These are phyloP conservation scores for Hypoxylon intermedium DNA, from an alignment of 495 filamentous ascomycete species.

Conservation along the genomic window DNA sequence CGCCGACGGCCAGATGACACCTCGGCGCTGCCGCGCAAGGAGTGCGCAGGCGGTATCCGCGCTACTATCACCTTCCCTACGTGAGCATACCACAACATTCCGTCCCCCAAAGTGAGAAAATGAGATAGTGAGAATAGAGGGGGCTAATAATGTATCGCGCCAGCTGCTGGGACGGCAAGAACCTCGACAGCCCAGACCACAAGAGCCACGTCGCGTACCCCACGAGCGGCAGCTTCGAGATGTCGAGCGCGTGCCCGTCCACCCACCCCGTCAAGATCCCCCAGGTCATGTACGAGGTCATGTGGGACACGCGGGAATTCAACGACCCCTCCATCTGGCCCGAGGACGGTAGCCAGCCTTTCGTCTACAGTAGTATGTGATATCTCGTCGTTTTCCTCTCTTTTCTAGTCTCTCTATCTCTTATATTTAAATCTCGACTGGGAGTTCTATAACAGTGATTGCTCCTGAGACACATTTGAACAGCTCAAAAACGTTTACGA, in stretches of 20 bases:
- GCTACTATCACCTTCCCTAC: conserved; percentile 59
- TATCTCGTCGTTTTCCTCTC: no score
- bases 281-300: conserved; percentile 54
- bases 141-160: conserved; percentile 15
- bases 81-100: conserved; percentile 23
- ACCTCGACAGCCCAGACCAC: conserved; percentile 58
- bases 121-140: conserved; percentile 28
- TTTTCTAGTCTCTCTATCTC: no score
- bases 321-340: conserved; percentile 51
- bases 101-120: conserved; percentile 15
- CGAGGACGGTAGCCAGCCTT: conserved; percentile 46
- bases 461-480: no score
- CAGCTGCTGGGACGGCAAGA: conserved; percentile 58
- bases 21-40: conserved; percentile 47
- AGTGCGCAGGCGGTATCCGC: conserved; percentile 55
- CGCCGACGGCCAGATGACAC: conserved; percentile 50
- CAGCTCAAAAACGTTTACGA: no score
- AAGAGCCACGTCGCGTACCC: conserved; percentile 49
- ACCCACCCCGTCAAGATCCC: conserved; percentile 48
- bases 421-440: no score
- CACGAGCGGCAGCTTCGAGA: conserved; percentile 36
- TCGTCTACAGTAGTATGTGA: conserved; percentile 46
- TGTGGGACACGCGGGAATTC: conserved; percentile 52
- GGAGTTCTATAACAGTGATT: no score
- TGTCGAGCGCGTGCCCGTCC: conserved; percentile 48